These are phyloP conservation scores for Platanthera zijinensis DNA, from an alignment of 106 monocot species.

Conservation along the genomic window DNA sequence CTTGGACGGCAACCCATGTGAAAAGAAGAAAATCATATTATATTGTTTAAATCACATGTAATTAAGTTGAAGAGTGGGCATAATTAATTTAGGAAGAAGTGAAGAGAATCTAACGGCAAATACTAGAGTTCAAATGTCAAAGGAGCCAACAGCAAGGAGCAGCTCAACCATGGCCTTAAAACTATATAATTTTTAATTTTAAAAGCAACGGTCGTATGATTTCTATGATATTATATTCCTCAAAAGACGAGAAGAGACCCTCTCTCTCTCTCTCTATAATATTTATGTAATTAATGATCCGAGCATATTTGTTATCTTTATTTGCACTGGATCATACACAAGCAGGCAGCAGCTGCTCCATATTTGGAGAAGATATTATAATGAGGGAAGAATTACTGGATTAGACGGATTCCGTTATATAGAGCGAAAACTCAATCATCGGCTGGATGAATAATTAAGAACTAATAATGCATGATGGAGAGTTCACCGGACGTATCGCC, in stretches of 20 bases:
- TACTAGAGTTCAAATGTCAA: conserved; percentile 4
- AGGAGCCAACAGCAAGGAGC: background rate
- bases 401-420: background rate
- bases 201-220: background rate
- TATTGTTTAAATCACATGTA: background rate
- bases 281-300: background rate
- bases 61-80: background rate
- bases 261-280: background rate
- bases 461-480: too few relatives aligned
- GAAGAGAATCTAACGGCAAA: background rate
- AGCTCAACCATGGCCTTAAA: background rate
- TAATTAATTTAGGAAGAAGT: background rate
- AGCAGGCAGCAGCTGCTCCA: background rate
- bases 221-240: background rate
- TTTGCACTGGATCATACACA: background rate
- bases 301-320: background rate
- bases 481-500: too few relatives aligned
- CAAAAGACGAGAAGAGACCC: background rate
- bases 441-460: too few relatives aligned
- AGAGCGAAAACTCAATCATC: too few relatives aligned
- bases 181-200: background rate
- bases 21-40: background rate
- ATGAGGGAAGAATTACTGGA: background rate
- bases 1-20: background rate
- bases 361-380: background rate